Evolutionary conservation across 768 basidiomycete genomes (phyloP).

Genomic region (Kwoniella europaea): DNA sequence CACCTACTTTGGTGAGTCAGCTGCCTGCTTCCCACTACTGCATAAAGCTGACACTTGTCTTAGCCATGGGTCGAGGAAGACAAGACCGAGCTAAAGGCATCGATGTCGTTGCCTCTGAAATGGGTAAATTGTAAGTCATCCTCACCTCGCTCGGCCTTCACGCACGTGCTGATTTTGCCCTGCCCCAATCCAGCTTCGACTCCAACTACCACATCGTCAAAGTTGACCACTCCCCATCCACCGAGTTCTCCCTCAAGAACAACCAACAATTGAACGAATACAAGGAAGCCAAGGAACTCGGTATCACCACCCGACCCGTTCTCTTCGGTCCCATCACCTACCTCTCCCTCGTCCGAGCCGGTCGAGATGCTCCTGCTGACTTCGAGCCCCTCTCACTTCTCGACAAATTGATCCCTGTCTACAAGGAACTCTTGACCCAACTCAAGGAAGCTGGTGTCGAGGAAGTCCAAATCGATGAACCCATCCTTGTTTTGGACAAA

Average conservation of each 20-base stretch:
- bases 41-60: constrained; percentile 8
- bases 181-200: constrained; percentile 73
- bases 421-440: constrained; percentile 84
- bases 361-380: constrained; percentile 76
- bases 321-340: constrained; percentile 94
- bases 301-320: constrained; percentile 90
- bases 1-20: constrained; percentile 76
- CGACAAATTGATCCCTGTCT: constrained; percentile 84
- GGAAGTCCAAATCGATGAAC: constrained; percentile 96
- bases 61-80: constrained; percentile 94
- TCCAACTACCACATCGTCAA: constrained; percentile 99
- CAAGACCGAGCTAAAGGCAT: constrained; percentile 79
- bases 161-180: constrained; percentile 6
- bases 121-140: constrained; percentile 93
- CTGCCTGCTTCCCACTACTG: background rate
- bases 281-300: constrained; percentile 89
- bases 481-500: constrained; percentile 88
- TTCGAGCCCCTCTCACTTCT: constrained; percentile 93
- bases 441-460: constrained; percentile 92
- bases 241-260: constrained; percentile 91
- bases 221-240: constrained; percentile 86
- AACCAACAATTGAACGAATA: constrained; percentile 95
- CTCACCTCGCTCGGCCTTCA: background rate
- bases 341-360: constrained; percentile 88
- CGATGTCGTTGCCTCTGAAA: constrained; percentile 95